phyloP scores from a whole-genome alignment of 2,329 filamentous ascomycete species.

The Alternaria solani region DNA sequence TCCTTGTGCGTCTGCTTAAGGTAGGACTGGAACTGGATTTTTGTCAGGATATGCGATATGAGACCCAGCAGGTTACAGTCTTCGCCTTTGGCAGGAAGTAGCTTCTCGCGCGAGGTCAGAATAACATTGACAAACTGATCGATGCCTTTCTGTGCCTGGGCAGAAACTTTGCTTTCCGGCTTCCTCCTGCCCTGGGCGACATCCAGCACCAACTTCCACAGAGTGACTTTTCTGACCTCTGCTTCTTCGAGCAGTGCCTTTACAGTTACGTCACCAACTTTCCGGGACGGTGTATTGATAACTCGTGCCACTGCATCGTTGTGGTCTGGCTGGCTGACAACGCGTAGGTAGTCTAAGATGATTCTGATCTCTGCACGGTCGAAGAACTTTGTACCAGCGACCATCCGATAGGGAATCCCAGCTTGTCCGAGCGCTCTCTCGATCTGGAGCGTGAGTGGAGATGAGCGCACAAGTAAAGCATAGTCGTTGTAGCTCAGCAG shows the following conservation, averaged over 20 bases:
- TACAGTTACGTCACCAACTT: slow-evolving; percentile 81
- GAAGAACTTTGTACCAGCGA: slow-evolving; percentile 90
- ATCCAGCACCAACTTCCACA: slow-evolving; percentile 78
- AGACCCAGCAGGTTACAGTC: slow-evolving; percentile 56
- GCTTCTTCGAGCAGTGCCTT: slow-evolving; percentile 79
- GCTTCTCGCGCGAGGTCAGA: slow-evolving; percentile 63
- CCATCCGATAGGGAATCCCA: slow-evolving; percentile 89
- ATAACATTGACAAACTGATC: slow-evolving; percentile 67
- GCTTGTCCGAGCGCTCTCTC: slow-evolving; percentile 81
- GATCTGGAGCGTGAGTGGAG: slow-evolving; percentile 82
- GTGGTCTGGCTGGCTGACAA: slow-evolving; percentile 83
- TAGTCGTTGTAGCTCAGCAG: slow-evolving; percentile 80
- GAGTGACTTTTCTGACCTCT: slow-evolving; percentile 69
- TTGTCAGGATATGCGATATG: slow-evolving; percentile 66
- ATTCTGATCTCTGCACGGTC: slow-evolving; percentile 89
- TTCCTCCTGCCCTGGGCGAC: slow-evolving; percentile 61
- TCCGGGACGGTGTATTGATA: slow-evolving; percentile 83
- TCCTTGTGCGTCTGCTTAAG: slow-evolving; percentile 75
- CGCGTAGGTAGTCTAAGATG: slow-evolving; percentile 84
- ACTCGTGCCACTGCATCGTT: slow-evolving; percentile 86
- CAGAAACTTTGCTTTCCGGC: slow-evolving; percentile 63
- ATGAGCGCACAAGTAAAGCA: slow-evolving; percentile 86
- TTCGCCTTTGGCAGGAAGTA: slow-evolving; percentile 55
- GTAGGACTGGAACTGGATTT: slow-evolving; percentile 77
- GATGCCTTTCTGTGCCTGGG: slow-evolving; percentile 65